These are phyloP conservation scores for Trichoderma sp. DNA, from an alignment of 2,329 filamentous ascomycete species.

Conservation along the genomic window DNA sequence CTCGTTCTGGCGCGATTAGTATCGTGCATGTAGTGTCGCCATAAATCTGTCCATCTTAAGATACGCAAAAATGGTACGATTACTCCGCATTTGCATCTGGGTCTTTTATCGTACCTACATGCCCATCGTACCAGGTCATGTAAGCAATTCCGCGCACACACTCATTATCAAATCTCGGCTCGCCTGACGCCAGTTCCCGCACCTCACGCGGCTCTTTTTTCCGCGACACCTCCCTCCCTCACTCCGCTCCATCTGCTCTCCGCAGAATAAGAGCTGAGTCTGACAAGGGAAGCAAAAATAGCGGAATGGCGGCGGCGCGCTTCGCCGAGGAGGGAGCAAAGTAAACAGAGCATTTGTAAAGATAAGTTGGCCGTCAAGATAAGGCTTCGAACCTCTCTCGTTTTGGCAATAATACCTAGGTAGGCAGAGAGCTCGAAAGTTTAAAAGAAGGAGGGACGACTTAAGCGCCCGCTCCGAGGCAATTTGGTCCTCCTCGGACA, in stretches of 20 bases:
- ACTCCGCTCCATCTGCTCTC: no score
- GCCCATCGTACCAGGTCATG: not conserved
- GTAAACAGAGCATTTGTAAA: not conserved
- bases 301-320: not conserved
- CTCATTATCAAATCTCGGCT: not conserved
- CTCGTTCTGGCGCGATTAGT: not conserved
- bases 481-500: not conserved
- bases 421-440: not conserved
- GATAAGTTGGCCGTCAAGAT: not conserved
- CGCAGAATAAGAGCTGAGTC: not conserved
- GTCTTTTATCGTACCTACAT: not conserved
- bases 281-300: not conserved
- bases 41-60: not conserved
- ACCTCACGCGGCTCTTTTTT: not conserved
- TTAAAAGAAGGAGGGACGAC: not conserved
- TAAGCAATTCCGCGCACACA: not conserved
- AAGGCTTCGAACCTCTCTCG: not conserved
- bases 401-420: not conserved
- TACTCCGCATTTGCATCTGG: conserved; percentile 1
- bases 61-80: not conserved
- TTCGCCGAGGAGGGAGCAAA: not conserved
- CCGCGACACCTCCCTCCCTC: no score
- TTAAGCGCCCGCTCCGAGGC: conserved; percentile 5
- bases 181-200: not conserved
- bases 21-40: not conserved